Conservation (phyloP, 306 rosid genomes). For the Phaseolus lunatus region DNA sequence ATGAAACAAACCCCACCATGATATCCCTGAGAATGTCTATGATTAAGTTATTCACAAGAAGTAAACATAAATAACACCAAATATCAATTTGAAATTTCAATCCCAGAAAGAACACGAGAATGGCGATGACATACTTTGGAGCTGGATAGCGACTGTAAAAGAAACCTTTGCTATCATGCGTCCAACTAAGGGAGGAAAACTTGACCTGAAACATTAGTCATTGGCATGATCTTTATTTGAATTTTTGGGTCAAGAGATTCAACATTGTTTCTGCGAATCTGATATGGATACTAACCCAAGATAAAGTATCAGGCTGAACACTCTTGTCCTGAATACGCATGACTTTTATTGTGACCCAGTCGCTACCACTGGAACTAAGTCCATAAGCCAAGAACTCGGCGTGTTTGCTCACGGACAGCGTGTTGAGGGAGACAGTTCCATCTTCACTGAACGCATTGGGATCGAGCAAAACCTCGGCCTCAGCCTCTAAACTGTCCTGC, state of each 20-base stretch:
- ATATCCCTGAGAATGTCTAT: not conserved
- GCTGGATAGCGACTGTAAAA: conserved; percentile 93
- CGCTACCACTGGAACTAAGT: conserved; percentile 89
- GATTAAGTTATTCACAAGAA: not conserved
- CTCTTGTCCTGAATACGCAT: conserved; percentile 66
- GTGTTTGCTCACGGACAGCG: conserved; percentile 67
- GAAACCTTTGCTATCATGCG: conserved; percentile 87
- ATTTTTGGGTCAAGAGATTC: not conserved
- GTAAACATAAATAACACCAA: not conserved
- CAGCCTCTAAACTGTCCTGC: conserved; percentile 76
- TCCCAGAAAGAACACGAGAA: not conserved
- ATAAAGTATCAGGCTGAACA: conserved; percentile 63
- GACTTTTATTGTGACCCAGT: conserved; percentile 82
- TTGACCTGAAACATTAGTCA: conserved; percentile 66
- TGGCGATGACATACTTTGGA: conserved; percentile 67
- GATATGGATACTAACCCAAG: conserved; percentile 63
- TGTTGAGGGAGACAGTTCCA: conserved; percentile 74
- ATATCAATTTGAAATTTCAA: not conserved
- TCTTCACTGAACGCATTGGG: conserved; percentile 85
- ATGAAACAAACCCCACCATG: conserved; percentile 2
- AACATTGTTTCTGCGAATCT: not conserved
- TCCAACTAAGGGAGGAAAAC: conserved; percentile 85
- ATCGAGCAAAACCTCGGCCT: conserved; percentile 75
- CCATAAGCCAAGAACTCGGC: conserved; percentile 82
- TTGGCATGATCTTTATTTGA: not conserved